Evolutionary conservation across 306 rosid species (phyloP).

Genomic region (Astragalus membranaceus): DNA sequence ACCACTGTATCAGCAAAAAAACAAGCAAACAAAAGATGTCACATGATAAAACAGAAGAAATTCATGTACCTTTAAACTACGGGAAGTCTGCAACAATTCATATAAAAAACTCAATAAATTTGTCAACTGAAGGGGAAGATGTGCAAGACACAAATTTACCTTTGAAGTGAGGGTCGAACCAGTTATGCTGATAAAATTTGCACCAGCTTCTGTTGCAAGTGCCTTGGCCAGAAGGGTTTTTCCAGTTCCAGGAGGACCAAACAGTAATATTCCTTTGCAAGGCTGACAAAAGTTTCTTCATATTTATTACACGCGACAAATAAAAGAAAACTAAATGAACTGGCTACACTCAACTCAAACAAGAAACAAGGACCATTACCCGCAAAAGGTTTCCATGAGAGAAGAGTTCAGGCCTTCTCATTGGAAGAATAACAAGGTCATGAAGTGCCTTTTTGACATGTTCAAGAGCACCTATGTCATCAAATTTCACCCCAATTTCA

Average conservation of each 20-base stretch:
- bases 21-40: constrained; percentile 12
- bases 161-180: constrained; percentile 96
- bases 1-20: constrained; percentile 63
- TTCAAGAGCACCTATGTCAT: constrained; percentile 95
- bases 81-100: too few species aligned
- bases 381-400: constrained; percentile 89
- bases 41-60: not conserved
- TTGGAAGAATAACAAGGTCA: constrained; percentile 95
- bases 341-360: not conserved
- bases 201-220: constrained; percentile 96
- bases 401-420: constrained; percentile 93
- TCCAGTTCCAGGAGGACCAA: constrained; percentile 99
- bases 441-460: constrained; percentile 84
- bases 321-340: not conserved
- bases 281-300: constrained; percentile 50
- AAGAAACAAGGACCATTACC: constrained; percentile 42
- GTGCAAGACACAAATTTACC: constrained; percentile 35
- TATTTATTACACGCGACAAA: constrained; percentile 14
- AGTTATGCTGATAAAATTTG: constrained; percentile 95
- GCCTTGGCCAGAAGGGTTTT: constrained; percentile 99
- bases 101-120: too few species aligned
- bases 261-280: constrained; percentile 93
- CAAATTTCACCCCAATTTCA: constrained; percentile 95
- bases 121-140: not conserved
- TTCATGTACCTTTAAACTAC: not conserved